Base-by-base conservation (phyloP, 2,329 filamentous ascomycete genomes). In the Aspergillus nomiae region DNA sequence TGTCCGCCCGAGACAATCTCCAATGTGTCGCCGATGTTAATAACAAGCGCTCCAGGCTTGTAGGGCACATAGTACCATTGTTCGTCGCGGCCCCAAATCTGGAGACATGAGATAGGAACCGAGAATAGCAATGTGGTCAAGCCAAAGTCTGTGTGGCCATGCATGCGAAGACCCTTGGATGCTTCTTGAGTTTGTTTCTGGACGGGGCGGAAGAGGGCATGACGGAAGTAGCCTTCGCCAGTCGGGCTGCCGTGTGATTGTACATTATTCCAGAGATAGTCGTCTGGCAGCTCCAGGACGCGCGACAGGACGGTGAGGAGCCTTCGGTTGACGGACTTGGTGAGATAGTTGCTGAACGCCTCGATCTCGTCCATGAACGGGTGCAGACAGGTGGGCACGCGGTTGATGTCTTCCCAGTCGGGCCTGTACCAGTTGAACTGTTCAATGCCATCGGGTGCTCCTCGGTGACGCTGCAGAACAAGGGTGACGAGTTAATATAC, bases 371-470 rank as follows among this genome's bases (percentile, higher is more conserved):
- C 82, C 81, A 83, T 83, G 63, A 83, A 83, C 0, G 82, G 82
- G 59, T 78, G 76, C 1, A 84, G 70, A 56, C 82, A 84, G n/a
- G 64, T 76, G 1, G 83, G 83, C 0, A 79, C 73, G 9, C 80
- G 71, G 55, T 77, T 69, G 26, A 73, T 65, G 61, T 81, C 73
- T 63, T 79, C 72, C 78, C 80, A 84, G 54, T 85, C 82, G 1
- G 70, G 70, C 28, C 76, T 79, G 73, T 85, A 85, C 78, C 80
- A 85, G 72, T 85, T 85, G 72, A 85, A 85, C 63, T 85, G 83
- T 65, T 85, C 83, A 59, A 85, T 85, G 3, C 82, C 83, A 67
- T 85, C 83, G 19, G 76, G 69, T 14, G 75, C 68, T 1, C 80
- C 82, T 2, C 75, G 77, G 45, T 80, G 71, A 53, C 82, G 80